A percentile compares a stretch with the other conserved stretches of the same genome.
phyloP scores from a whole-genome alignment of 805 yeast genomes.

The Lipomyces starkeyi region DNA sequence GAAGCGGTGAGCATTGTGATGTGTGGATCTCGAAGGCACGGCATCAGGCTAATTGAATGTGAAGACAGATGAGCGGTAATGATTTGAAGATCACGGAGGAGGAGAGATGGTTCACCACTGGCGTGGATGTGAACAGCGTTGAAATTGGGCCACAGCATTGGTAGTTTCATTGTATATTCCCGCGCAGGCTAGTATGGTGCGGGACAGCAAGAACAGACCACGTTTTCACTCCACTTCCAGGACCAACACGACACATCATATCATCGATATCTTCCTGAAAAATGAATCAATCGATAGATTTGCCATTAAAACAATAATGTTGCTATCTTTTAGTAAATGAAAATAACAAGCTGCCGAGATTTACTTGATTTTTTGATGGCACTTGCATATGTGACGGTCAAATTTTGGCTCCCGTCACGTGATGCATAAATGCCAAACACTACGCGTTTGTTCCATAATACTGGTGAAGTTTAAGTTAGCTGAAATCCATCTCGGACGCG shows the following conservation, averaged over 20 bases:
- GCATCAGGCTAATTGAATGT: neutral
- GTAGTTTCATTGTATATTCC: neutral
- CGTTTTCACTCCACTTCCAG: too few species aligned
- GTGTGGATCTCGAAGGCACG: neutral
- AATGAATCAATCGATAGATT: neutral
- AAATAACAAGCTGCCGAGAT: too few species aligned
- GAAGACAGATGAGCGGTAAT: constrained; percentile 35
- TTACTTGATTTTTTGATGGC: too few species aligned
- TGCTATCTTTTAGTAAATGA: too few species aligned
- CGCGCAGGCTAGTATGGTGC: too few species aligned
- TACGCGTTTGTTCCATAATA: too few species aligned
- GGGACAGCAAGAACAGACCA: too few species aligned
- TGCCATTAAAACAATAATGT: neutral
- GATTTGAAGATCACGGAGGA: constrained; percentile 24
- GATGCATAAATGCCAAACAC: too few species aligned
- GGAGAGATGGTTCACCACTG: constrained; percentile 32
- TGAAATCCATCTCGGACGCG: too few species aligned
- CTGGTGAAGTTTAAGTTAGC: too few species aligned
- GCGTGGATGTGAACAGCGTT: constrained; percentile 28
- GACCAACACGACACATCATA: neutral
- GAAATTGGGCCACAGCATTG: constrained; percentile 20
- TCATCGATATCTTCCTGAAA: neutral
- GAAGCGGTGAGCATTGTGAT: constrained; percentile 25
- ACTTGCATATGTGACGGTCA: too few species aligned
- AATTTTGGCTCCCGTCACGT: too few species aligned